Evolutionary conservation across 352 stramenopile genomes (phyloP), one percentile per base, ranked within the genome.

Genomic region (Globisporangium parvum): DNA sequence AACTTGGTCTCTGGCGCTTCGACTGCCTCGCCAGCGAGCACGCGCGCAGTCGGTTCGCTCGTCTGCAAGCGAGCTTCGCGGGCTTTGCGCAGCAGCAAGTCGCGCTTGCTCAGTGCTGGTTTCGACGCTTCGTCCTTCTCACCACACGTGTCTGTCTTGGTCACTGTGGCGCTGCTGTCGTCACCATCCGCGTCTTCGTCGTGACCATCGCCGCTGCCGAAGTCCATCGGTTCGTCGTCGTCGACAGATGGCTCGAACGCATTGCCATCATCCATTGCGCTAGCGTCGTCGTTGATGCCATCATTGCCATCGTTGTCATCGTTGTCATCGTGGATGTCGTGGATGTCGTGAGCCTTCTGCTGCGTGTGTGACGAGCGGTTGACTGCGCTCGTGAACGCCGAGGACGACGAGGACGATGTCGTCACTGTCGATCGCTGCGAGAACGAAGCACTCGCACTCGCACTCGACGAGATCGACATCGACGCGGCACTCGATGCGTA

Each of bases 61-160:
- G 77, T 87, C 61, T 88, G 73, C 20, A 94, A 53, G 24, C 72
- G 60, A 11, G 67, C 57, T 47, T 84, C 74, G 24, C 75, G 75
- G 1, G 77, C 84, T 59, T 87, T 85, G 2, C 70, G 81, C 12
- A 94, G 68, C 59, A 94, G 65, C 57, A 90, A 50, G 21, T 92
- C 81, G n/a, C 81, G 63, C 56, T 94, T 94, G 57, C 71, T 91
- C 8, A 87, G 66, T 42, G 64, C 51, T 0, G 73, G 71, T 17
- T 56, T 59, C 1, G 49, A 57, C 4, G 50, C 23, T 23, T 69
- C 53, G 4, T 61, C 59, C 10, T 75, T 60, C 11, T 60, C 20
- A n/a, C 18, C 26, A 17, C 5, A 17, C 18, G 10, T 26, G 8
- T 28, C 66, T 20, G 63, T 45, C 33, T 69, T 67, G 11, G 49